Evolutionary conservation across 1,284 basidiomycete genomes (phyloP), one percentile per base, ranked within the genome.

Genomic region (Austroboletus novae-zelandiae): DNA sequence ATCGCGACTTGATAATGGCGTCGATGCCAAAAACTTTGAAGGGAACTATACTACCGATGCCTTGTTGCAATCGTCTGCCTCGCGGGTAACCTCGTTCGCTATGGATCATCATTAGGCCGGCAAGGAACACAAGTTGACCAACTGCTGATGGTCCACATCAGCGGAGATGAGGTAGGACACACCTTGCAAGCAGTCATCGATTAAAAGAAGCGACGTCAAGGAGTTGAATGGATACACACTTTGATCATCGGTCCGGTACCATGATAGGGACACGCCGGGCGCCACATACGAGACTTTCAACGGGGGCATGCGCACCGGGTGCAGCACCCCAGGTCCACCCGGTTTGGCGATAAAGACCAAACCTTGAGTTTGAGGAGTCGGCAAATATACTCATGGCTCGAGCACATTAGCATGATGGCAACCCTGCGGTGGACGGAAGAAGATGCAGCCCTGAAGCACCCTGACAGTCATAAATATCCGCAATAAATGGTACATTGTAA

Each of bases 131-230:
- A 23, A 23, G 15, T 25, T 39, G 47, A 11, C 13, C 25, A 18
- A 27, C 32, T 50, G 36, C 37, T 45, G 37, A 34, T 41, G 48
- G 27, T 27, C 42, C 43, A 18, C 37, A 47, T 50, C 40, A 40
- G 45, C 61, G 62, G 64, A 67, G 46, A 62, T 62, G 62, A 62
- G 54, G 32, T 32, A 44, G 40, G 41, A 44, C 20, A 8, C 39
- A 27, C 48, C 34, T 37, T 34, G 36, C 49, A 53, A 53, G 31
- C 35, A 45, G 37, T 30, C 40, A 43, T 58, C 45, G 43, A 54
- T 67, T 35, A 48, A 60, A 51, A 50, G 53, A 60, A 55, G 59
- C 42, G 47, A 51, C 17, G 51, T 42, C 44, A 41, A 54, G 35
- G 18, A 35, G 43, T 42, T 20, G 40, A 40, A 45, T 37, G 31